These are phyloP conservation scores for Schoenoplectus triqueter DNA, from an alignment of 202 grass and related monocot species.

Conservation along the genomic window DNA sequence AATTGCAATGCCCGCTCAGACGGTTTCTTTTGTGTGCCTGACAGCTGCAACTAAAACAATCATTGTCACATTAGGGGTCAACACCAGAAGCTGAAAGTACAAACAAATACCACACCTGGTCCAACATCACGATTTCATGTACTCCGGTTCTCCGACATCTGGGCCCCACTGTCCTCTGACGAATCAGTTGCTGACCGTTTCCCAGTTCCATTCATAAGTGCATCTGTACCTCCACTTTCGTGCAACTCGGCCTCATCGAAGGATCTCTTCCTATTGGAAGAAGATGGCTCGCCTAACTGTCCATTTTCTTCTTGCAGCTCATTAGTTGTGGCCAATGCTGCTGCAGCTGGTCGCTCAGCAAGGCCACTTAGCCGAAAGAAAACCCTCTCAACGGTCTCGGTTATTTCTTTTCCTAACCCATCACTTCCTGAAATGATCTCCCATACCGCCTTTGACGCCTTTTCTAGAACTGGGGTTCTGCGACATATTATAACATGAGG, in stretches of 20 bases:
- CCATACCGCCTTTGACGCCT: slow-evolving; percentile 91
- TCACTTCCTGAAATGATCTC: slow-evolving; percentile 78
- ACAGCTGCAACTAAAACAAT: neutral
- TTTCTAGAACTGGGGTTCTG: slow-evolving; percentile 94
- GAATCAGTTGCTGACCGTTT: slow-evolving; percentile 19
- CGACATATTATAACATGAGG: slow-evolving; percentile 21
- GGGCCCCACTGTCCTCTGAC: slow-evolving; percentile 35
- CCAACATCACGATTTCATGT: slow-evolving; percentile 4
- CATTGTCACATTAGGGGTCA: neutral
- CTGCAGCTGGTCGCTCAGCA: slow-evolving; percentile 37
- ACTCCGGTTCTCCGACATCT: slow-evolving; percentile 22
- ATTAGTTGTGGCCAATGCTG: slow-evolving; percentile 40
- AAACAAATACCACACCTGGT: neutral
- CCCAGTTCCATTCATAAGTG: slow-evolving; percentile 11
- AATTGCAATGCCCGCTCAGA: neutral
- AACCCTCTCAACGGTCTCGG: slow-evolving; percentile 79
- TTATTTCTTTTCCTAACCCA: slow-evolving; percentile 84
- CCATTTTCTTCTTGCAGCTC: slow-evolving; percentile 48
- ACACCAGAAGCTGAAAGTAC: slow-evolving; percentile 5
- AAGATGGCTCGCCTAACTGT: slow-evolving; percentile 46
- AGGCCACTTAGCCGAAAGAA: slow-evolving; percentile 67
- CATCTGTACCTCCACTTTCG: slow-evolving; percentile 41
- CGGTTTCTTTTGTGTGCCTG: neutral
- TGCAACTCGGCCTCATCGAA: slow-evolving; percentile 47
- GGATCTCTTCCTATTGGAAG: slow-evolving; percentile 72